Conservation (phyloP, 495 filamentous ascomycete species). For the Penicillium argentinense region DNA sequence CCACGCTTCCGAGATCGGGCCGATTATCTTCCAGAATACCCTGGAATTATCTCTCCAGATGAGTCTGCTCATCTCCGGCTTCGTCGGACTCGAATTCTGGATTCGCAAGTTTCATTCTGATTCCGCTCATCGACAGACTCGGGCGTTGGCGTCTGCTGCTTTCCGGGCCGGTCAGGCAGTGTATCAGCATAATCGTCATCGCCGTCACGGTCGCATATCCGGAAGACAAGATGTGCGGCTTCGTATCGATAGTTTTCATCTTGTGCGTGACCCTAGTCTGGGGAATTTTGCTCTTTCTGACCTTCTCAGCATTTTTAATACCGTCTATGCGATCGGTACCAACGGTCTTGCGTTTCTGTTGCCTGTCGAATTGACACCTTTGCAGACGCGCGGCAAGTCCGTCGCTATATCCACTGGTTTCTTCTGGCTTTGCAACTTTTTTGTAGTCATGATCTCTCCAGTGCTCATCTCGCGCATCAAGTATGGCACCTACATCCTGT, state of each 20-base stretch:
- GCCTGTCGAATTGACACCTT: not conserved
- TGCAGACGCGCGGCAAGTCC: constrained; percentile 2
- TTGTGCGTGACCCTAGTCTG: not conserved
- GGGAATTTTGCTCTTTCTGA: not conserved
- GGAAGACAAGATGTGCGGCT: not conserved
- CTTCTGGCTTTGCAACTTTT: constrained; percentile 6
- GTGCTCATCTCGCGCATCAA: not conserved
- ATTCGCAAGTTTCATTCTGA: not conserved
- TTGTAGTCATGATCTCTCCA: constrained; percentile 4
- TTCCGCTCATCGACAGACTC: constrained; percentile 4
- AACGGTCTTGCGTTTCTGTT: not conserved
- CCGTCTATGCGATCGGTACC: not conserved
- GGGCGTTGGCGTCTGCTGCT: not conserved
- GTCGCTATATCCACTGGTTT: not conserved
- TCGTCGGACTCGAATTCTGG: constrained; percentile 2
- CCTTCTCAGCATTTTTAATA: constrained; percentile 1
- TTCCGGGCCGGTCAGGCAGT: not conserved
- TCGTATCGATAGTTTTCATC: not conserved
- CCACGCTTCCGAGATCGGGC: not conserved
- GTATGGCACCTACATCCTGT: constrained; percentile 2
- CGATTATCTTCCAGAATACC: constrained; percentile 5
- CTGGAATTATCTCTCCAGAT: not conserved
- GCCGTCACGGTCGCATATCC: not conserved
- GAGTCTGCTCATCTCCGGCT: not conserved
- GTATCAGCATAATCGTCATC: constrained; percentile 1